These are phyloP conservation scores for Nymphaea thermarum DNA, from an alignment of 164 flowering plant genomes.

Conservation along the genomic window DNA sequence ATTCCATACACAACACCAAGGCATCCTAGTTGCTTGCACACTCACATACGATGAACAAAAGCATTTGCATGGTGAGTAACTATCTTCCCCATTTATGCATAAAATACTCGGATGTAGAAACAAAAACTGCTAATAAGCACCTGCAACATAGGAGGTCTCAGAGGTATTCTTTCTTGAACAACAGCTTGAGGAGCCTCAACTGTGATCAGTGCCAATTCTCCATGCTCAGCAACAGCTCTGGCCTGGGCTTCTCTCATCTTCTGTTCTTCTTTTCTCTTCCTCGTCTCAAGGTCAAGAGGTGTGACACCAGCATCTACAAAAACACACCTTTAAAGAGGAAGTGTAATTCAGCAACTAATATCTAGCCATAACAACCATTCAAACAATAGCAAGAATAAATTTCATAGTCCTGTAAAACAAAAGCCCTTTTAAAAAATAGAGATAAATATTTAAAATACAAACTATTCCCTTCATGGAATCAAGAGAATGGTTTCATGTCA, in stretches of 20 bases:
- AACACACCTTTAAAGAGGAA: slow-evolving; percentile 46
- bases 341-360: background rate
- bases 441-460: background rate
- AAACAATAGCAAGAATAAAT: no score
- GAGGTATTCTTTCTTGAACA: slow-evolving; percentile 54
- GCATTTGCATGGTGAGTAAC: no score
- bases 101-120: background rate
- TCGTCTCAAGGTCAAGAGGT: slow-evolving; percentile 82
- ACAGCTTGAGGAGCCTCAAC: slow-evolving; percentile 65
- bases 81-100: no score
- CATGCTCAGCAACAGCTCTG: slow-evolving; percentile 89
- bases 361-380: no score
- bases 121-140: slow-evolving; percentile 9
- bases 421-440: background rate
- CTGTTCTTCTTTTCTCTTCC: slow-evolving; percentile 77
- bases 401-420: background rate
- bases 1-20: no score
- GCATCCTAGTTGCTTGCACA: no score
- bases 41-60: no score
- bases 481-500: no score
- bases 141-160: slow-evolving; percentile 98
- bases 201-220: slow-evolving; percentile 81
- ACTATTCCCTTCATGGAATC: no score
- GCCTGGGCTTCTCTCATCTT: slow-evolving; percentile 60
- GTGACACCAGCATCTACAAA: slow-evolving; percentile 99